A percentile compares a stretch with the other conserved stretches of the same genome.
Conservation (phyloP, 495 filamentous ascomycete species). For the Daldinia grandis region DNA sequence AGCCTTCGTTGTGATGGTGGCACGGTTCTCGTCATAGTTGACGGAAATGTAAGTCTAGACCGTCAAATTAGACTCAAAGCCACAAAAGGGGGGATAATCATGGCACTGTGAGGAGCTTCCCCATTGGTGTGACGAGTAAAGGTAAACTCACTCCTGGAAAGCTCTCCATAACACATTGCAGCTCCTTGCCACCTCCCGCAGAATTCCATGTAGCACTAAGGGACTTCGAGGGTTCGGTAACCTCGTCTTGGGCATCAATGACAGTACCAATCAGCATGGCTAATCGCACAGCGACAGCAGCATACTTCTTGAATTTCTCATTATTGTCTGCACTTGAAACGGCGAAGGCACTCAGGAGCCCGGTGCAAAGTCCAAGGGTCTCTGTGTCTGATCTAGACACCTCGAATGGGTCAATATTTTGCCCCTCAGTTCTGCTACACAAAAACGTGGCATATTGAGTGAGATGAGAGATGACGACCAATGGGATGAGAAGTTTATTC, state of each 20-base stretch:
- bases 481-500: slow-evolving; percentile 34
- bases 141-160: slow-evolving; percentile 32
- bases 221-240: slow-evolving; percentile 29
- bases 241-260: slow-evolving; percentile 55
- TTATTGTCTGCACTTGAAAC: slow-evolving; percentile 45
- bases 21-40: slow-evolving; percentile 52
- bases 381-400: slow-evolving; percentile 30
- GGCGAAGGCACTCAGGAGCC: slow-evolving; percentile 54
- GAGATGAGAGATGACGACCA: slow-evolving; percentile 30
- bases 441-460: slow-evolving; percentile 32
- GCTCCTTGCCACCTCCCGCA: slow-evolving; percentile 7
- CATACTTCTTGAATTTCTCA: slow-evolving; percentile 50
- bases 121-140: neutral
- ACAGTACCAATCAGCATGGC: slow-evolving; percentile 41
- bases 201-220: slow-evolving; percentile 33
- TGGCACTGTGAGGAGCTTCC: neutral
- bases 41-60: slow-evolving; percentile 57
- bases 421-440: slow-evolving; percentile 14
- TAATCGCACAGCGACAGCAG: slow-evolving; percentile 53
- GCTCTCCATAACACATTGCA: slow-evolving; percentile 20
- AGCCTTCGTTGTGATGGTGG: slow-evolving; percentile 47
- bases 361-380: slow-evolving; percentile 59
- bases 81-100: neutral
- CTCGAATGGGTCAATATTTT: slow-evolving; percentile 3
- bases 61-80: slow-evolving; percentile 7